phyloP scores from a whole-genome alignment of 1,284 basidiomycete genomes.

The Malassezia nana region DNA sequence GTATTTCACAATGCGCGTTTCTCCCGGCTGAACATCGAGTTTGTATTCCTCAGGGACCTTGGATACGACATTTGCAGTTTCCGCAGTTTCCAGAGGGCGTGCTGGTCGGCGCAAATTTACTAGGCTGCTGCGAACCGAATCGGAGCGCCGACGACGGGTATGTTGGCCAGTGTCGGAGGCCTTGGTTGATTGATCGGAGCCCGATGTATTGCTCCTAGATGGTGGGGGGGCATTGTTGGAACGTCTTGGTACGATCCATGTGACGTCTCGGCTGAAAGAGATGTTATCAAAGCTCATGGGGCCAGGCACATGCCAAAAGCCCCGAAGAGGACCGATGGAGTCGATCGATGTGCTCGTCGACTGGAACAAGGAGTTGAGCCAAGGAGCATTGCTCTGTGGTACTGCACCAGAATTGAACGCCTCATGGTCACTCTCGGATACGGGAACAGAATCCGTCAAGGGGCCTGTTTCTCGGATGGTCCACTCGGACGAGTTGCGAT shows the following conservation, averaged over 20 bases:
- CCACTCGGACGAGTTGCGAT: constrained; percentile 30
- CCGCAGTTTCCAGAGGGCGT: background rate
- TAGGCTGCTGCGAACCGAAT: background rate
- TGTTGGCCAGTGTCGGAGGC: background rate
- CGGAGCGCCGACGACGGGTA: background rate
- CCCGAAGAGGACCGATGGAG: constrained; percentile 16
- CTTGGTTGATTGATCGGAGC: background rate
- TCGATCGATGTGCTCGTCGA: background rate
- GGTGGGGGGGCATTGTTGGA: background rate
- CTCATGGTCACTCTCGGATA: background rate
- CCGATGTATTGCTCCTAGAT: background rate
- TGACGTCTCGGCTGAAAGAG: constrained; percentile 37
- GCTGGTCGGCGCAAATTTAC: background rate
- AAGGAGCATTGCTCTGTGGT: background rate
- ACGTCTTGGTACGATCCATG: constrained; percentile 23
- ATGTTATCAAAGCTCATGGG: constrained; percentile 45
- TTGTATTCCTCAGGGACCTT: background rate
- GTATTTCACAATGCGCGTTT: constrained; percentile 38
- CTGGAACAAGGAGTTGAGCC: background rate
- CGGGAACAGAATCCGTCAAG: constrained; percentile 20
- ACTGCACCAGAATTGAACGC: too few relatives aligned
- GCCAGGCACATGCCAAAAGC: constrained; percentile 35
- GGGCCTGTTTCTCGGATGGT: constrained; percentile 38
- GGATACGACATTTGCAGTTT: background rate
- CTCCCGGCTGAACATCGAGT: constrained; percentile 26